These are phyloP conservation scores for Chlorella variabilis DNA, from an alignment of 163 green algal genomes.

Conservation along the genomic window DNA sequence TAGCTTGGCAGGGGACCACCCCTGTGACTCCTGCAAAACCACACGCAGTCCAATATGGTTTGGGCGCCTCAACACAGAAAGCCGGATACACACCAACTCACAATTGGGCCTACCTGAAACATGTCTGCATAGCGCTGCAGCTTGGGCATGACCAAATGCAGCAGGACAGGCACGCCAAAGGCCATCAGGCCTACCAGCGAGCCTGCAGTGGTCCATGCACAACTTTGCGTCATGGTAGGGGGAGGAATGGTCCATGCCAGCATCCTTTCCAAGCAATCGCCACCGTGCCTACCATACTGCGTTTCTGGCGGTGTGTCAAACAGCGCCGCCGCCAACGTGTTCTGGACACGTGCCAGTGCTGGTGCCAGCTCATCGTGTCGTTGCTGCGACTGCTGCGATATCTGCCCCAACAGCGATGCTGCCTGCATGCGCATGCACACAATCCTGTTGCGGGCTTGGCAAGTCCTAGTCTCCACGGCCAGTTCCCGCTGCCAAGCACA, in stretches of 20 bases:
- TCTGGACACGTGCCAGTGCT: slow-evolving; percentile 3
- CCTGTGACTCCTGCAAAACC: not conserved
- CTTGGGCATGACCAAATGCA: not conserved
- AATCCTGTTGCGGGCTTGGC: not conserved
- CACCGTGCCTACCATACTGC: not conserved
- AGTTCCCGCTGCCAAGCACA: too few species aligned
- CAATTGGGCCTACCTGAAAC: not conserved
- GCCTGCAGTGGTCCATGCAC: not conserved
- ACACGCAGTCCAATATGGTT: too few species aligned
- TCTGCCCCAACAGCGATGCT: not conserved
- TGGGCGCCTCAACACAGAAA: not conserved
- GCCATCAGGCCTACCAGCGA: slow-evolving; percentile 18
- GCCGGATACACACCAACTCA: too few species aligned
- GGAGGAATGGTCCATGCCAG: not conserved
- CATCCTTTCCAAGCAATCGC: not conserved
- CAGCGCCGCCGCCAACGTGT: not conserved
- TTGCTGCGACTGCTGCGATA: not conserved
- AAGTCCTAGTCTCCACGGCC: too few species aligned
- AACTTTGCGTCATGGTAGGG: too few species aligned
- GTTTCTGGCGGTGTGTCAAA: not conserved
- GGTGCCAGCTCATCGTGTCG: not conserved
- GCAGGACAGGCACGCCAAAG: not conserved
- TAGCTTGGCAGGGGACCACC: not conserved
- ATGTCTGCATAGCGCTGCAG: not conserved
- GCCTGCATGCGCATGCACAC: not conserved